Conservation (phyloP, 306 rosid species). For the Senna tora region DNA sequence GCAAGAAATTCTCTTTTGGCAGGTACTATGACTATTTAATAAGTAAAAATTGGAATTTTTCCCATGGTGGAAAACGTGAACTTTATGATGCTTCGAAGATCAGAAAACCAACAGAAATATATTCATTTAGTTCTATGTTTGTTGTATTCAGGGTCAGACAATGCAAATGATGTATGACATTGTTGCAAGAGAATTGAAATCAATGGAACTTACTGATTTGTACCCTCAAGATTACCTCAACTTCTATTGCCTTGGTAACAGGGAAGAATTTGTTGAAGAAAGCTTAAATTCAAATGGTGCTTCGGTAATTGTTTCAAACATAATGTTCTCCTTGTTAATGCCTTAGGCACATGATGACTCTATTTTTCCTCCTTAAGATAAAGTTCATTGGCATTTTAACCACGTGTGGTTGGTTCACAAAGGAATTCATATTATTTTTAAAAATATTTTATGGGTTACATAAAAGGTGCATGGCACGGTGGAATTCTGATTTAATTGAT, state of each 20-base stretch:
- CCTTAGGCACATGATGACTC: conserved; percentile 5
- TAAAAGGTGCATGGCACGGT: neutral
- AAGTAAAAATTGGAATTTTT: conserved; percentile 33
- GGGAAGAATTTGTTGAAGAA: conserved; percentile 60
- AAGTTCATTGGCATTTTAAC: conserved; percentile 28
- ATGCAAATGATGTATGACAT: conserved; percentile 81
- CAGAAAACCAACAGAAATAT: conserved; percentile 1
- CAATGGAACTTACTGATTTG: conserved; percentile 43
- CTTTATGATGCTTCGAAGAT: conserved; percentile 29
- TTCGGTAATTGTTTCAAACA: conserved; percentile 53
- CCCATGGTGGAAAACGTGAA: conserved; percentile 21
- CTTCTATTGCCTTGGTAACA: conserved; percentile 95
- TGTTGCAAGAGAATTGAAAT: conserved; percentile 66
- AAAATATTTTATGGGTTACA: neutral
- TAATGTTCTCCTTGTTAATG: conserved; percentile 18
- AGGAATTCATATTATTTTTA: neutral
- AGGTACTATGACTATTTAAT: conserved; percentile 55
- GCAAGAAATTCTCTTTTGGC: conserved; percentile 99
- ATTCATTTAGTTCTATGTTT: conserved; percentile 36
- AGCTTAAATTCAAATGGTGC: conserved; percentile 40
- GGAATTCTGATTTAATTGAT: conserved; percentile 4
- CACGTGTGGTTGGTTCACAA: conserved; percentile 4
- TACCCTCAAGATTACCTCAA: conserved; percentile 84
- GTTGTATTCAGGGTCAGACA: conserved; percentile 68
- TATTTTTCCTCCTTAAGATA: conserved; percentile 34